phyloP scores from a whole-genome alignment of 257 asterid species.

The Mentha longifolia region DNA sequence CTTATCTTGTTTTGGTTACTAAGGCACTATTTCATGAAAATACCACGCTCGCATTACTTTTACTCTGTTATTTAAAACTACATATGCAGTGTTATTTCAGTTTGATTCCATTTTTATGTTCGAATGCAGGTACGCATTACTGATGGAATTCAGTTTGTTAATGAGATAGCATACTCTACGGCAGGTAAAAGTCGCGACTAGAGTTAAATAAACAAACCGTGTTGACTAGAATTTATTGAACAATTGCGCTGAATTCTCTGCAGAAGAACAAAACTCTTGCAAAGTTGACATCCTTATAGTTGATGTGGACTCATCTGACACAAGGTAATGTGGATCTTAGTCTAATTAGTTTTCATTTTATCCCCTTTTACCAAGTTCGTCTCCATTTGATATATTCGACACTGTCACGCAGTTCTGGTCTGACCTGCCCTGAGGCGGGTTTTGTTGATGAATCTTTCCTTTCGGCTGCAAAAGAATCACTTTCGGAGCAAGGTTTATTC shows the following conservation, averaged over 20 bases:
- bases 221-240: conserved; percentile 26
- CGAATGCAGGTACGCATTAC: conserved; percentile 61
- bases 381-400: conserved; percentile 7
- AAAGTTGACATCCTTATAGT: conserved; percentile 72
- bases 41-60: neutral
- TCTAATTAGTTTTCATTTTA: neutral
- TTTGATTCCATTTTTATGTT: neutral
- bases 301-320: conserved; percentile 92
- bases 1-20: neutral
- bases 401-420: conserved; percentile 69
- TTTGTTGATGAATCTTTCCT: conserved; percentile 87
- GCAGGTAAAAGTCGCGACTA: conserved; percentile 41
- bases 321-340: conserved; percentile 52
- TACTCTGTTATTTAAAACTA: conserved; percentile 5
- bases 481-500: conserved; percentile 79
- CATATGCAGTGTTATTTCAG: neutral
- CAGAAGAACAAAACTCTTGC: conserved; percentile 39
- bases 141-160: conserved; percentile 74
- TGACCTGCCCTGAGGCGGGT: conserved; percentile 83
- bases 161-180: conserved; percentile 44
- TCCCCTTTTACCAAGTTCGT: conserved; percentile 10
- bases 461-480: conserved; percentile 56
- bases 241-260: conserved; percentile 30
- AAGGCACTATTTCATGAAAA: neutral
- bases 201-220: conserved; percentile 14